Evolutionary conservation across 2,329 filamentous ascomycete genomes (phyloP).

Genomic region (Pseudogymnoascus sp.): DNA sequence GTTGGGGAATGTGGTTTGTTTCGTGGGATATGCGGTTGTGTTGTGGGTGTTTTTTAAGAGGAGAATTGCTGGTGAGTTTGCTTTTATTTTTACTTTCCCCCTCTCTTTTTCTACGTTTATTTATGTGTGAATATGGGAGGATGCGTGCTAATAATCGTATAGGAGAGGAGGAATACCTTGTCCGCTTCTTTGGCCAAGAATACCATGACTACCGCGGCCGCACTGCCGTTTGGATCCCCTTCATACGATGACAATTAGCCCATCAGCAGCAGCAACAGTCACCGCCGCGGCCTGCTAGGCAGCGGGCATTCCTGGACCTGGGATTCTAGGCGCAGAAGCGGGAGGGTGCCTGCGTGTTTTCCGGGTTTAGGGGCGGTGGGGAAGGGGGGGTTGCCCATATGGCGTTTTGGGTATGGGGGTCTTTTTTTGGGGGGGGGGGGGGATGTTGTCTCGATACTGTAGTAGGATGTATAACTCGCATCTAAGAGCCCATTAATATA

Average conservation of each 20-base stretch:
- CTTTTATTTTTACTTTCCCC: conserved; percentile 5
- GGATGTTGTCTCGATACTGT: not conserved
- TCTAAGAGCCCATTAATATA: not conserved
- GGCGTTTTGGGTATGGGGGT: not conserved
- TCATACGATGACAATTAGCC: conserved; percentile 38
- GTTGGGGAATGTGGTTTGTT: conserved; percentile 74
- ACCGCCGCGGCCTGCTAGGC: not conserved
- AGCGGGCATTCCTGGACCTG: not conserved
- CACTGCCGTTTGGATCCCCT: conserved; percentile 73
- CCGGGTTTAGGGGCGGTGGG: not conserved
- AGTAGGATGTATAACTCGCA: not conserved
- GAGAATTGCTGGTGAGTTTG: conserved; percentile 55
- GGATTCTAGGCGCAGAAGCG: not conserved
- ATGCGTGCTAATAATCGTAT: conserved; percentile 12
- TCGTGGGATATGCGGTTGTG: conserved; percentile 62
- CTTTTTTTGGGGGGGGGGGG: not conserved
- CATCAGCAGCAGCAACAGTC: not conserved
- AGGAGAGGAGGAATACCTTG: conserved; percentile 71
- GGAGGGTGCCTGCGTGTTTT: not conserved
- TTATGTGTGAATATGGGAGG: not conserved
- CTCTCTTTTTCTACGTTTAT: not conserved
- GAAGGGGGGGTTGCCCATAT: not conserved
- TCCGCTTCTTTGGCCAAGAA: conserved; percentile 75
- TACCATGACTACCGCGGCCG: conserved; percentile 65
- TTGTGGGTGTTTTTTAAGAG: conserved; percentile 78